Conservation (phyloP, 2,329 filamentous ascomycete species). For the Colletotrichum somersetense region DNA sequence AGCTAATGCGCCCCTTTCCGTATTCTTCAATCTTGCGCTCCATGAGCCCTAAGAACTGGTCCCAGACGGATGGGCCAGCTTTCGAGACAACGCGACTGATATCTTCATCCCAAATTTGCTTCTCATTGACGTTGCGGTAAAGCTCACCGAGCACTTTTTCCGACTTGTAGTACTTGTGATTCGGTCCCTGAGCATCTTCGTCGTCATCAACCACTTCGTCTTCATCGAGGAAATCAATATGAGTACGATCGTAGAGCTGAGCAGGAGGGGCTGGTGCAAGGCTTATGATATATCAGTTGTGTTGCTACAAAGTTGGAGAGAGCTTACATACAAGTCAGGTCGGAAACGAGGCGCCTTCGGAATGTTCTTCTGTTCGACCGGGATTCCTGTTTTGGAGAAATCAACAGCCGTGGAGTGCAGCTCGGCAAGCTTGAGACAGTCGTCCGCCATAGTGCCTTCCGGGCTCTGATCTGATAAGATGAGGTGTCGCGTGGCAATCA, state of each 20-base stretch:
- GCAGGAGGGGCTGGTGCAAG: slow-evolving; percentile 61
- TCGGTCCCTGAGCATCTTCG: slow-evolving; percentile 59
- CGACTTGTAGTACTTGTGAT: slow-evolving; percentile 73
- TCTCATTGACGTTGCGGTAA: slow-evolving; percentile 80
- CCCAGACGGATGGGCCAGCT: slow-evolving; percentile 57
- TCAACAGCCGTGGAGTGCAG: slow-evolving; percentile 80
- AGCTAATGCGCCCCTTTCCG: slow-evolving; percentile 48
- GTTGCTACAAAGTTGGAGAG: slow-evolving; percentile 6
- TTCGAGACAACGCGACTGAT: slow-evolving; percentile 51
- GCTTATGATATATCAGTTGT: slow-evolving; percentile 46
- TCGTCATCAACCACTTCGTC: slow-evolving; percentile 58
- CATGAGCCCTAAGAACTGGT: slow-evolving; percentile 53
- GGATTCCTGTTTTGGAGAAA: slow-evolving; percentile 80
- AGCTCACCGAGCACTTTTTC: slow-evolving; percentile 77
- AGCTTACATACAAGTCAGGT: slow-evolving; percentile 66
- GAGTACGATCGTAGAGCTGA: slow-evolving; percentile 58
- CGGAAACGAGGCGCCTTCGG: slow-evolving; percentile 56
- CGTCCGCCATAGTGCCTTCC: slow-evolving; percentile 62
- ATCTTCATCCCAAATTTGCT: slow-evolving; percentile 70
- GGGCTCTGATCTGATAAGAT: slow-evolving; percentile 71
- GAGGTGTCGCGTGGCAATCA: slow-evolving; percentile 75
- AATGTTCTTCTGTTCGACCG: slow-evolving; percentile 61
- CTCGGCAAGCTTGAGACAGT: slow-evolving; percentile 69
- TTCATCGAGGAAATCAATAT: slow-evolving; percentile 53
- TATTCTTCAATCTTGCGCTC: slow-evolving; percentile 47